Evolutionary conservation across 257 asterid genomes (phyloP).

Genomic region (Gentiana dahurica): DNA sequence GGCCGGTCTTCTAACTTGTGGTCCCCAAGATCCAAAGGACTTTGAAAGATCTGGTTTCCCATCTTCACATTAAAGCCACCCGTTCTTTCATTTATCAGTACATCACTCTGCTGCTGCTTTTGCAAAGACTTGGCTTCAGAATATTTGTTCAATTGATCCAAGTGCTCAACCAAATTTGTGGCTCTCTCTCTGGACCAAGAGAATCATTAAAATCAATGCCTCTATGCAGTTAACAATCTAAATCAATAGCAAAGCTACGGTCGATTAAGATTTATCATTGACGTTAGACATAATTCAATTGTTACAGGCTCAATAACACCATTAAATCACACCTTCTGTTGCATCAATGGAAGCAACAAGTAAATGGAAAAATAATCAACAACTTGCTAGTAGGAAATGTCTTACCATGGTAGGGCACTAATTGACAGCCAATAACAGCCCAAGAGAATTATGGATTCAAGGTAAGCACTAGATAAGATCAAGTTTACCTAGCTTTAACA

Average conservation of each 20-base stretch:
- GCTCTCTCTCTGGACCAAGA: conserved; percentile 64
- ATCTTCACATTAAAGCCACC: conserved; percentile 54
- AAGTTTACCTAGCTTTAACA: conserved; percentile 59
- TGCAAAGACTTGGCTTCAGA: conserved; percentile 43
- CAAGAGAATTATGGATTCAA: background rate
- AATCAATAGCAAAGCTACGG: background rate
- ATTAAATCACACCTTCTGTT: too few species aligned
- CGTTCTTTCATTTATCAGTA: conserved; percentile 58
- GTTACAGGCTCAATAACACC: background rate
- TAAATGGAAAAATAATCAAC: too few species aligned
- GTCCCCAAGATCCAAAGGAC: conserved; percentile 44
- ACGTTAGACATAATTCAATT: background rate
- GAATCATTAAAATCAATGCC: conserved; percentile 4
- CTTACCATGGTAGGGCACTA: too few species aligned
- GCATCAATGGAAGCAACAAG: too few species aligned
- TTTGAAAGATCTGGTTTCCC: conserved; percentile 67
- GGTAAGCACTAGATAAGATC: background rate
- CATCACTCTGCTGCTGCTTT: conserved; percentile 75
- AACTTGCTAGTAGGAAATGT: too few species aligned
- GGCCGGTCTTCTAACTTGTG: conserved; percentile 75
- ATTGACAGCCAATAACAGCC: too few species aligned
- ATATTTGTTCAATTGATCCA: conserved; percentile 55
- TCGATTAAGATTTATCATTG: background rate
- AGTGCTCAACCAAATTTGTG: conserved; percentile 57
- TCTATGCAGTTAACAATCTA: background rate